These are phyloP conservation scores for Chaetothyriales sp. DNA, from an alignment of 2,329 filamentous ascomycete genomes.

Conservation along the genomic window DNA sequence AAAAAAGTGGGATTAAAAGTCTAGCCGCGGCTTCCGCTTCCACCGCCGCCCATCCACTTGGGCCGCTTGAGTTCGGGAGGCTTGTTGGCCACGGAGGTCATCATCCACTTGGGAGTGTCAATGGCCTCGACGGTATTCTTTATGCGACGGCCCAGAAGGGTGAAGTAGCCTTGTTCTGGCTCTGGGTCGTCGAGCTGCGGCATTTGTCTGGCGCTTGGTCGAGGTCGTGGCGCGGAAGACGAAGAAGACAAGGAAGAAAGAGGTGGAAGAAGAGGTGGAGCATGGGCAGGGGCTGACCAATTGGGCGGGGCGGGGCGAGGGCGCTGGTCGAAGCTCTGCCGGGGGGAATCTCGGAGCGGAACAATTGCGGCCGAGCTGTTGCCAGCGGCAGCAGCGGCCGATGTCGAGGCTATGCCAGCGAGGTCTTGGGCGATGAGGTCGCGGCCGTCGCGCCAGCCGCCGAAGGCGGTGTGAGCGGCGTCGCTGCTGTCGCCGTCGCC, in stretches of 20 bases:
- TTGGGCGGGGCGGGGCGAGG: constrained; percentile 12
- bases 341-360: not conserved
- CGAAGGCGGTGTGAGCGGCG: constrained; percentile 43
- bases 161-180: constrained; percentile 68
- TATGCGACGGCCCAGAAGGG: constrained; percentile 68
- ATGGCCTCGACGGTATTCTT: constrained; percentile 83
- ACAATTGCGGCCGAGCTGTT: constrained; percentile 5
- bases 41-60: constrained; percentile 59
- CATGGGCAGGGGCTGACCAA: constrained; percentile 22
- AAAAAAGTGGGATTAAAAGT: not conserved
- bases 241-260: too few species aligned
- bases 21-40: constrained; percentile 25
- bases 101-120: constrained; percentile 73
- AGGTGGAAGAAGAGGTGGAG: too few species aligned
- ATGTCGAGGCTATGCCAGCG: constrained; percentile 40
- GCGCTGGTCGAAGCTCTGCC: constrained; percentile 1
- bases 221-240: constrained; percentile 10
- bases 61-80: constrained; percentile 57
- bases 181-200: constrained; percentile 37
- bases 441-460: constrained; percentile 83
- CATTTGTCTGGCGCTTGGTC: constrained; percentile 14
- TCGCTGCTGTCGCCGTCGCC: constrained; percentile 46
- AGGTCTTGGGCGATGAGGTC: constrained; percentile 81
- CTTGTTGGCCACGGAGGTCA: constrained; percentile 33
- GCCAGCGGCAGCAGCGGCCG: constrained; percentile 20